Conservation (phyloP, 2,329 filamentous ascomycete genomes). For the Scedosporium dehoogii region DNA sequence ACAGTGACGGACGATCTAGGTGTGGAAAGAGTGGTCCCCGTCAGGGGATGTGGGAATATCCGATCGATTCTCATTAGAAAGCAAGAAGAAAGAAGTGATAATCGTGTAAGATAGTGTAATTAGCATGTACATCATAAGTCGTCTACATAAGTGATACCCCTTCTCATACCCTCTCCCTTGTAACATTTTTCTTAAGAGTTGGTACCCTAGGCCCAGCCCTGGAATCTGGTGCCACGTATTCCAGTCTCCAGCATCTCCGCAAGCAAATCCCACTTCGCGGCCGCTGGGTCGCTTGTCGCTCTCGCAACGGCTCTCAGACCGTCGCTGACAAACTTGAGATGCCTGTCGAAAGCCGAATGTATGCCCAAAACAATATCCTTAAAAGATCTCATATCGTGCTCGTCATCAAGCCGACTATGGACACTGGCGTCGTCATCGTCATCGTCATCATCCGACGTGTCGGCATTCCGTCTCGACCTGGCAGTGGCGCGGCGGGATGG, state of each 20-base stretch:
- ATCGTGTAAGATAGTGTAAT: not conserved
- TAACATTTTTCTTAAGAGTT: not conserved
- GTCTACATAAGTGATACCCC: conserved; percentile 2
- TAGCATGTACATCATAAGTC: conserved; percentile 1
- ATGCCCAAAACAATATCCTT: conserved; percentile 44
- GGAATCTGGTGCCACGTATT: not conserved
- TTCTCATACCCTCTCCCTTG: not conserved
- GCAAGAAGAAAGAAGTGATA: not conserved
- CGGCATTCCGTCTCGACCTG: conserved; percentile 4
- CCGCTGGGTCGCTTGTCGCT: conserved; percentile 52
- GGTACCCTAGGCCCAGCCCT: not conserved
- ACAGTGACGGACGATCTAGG: conserved; percentile 14
- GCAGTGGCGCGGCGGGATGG: conserved; percentile 9
- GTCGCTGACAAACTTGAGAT: conserved; percentile 60
- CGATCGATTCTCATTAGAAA: conserved; percentile 30
- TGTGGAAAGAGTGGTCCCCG: conserved; percentile 8
- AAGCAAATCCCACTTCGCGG: conserved; percentile 65
- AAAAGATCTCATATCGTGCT: conserved; percentile 30
- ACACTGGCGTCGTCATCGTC: conserved; percentile 18
- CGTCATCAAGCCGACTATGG: not conserved
- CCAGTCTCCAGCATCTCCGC: conserved; percentile 65
- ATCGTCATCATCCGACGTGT: conserved; percentile 27
- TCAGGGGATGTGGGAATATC: conserved; percentile 37
- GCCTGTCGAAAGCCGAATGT: conserved; percentile 51
- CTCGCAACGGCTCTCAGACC: conserved; percentile 68